Evolutionary conservation across 2,329 filamentous ascomycete species (phyloP), one percentile per base, ranked within the genome.

Genomic region (Pseudogymnoascus sp.): DNA sequence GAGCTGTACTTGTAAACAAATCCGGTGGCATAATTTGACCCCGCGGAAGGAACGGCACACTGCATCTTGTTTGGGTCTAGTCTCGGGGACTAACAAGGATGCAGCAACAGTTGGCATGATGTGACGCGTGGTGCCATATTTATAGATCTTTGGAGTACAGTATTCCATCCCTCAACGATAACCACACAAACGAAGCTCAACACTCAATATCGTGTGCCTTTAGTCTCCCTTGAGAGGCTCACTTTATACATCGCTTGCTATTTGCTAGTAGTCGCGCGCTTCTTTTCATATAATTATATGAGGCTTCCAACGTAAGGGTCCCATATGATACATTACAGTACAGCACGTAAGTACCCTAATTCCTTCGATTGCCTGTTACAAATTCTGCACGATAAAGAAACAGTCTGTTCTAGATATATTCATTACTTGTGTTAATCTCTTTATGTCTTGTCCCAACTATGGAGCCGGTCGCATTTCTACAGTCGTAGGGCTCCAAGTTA

Each of bases 191-290:
- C 23, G 9, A 30, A 52, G 23, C 41, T 18, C 41, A 52, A 10
- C 26, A 30, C 23, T 15, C 23, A 7, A 28, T 13, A 21, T 23
- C 41, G 23, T 28, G 41, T 48, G 41, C 23, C n/a, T 28, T 48
- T 15, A 2, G 5, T 28, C 21, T n/a, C 18, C 23, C 23, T 15
- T 12, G 4, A 26, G 19, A 30, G 26, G 45, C 5, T 52, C 13
- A 19, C 23, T 30, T 6, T 5, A 30, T 52, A 6, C 28, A 30
- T 18, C n/a, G 26, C 45, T 28, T 48, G 21, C 39, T 28, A 30
- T 52, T 52, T 52, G 26, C 26, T 2, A 19, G 45, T 52, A 52
- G 19, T 52, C 45, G 45, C 45, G 45, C 45, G 45, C 45, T 52
- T 52, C 23, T 33, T 19, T 15, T 13, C 12, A 13, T 21, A 12